phyloP scores from a whole-genome alignment of 2,329 filamentous ascomycete species.

The Xylariaceae sp. region DNA sequence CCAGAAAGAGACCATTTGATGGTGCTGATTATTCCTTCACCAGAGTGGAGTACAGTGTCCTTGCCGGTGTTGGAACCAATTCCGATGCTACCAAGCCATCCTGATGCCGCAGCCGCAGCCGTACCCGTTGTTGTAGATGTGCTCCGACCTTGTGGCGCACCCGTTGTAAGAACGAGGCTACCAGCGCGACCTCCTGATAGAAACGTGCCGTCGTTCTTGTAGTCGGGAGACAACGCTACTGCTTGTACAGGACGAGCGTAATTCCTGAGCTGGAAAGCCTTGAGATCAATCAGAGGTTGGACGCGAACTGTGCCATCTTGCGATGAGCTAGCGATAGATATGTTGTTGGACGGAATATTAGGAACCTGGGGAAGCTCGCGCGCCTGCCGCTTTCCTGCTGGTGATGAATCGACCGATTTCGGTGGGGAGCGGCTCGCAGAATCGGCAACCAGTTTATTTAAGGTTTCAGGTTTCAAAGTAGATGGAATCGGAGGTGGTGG shows the following conservation, averaged over 20 bases:
- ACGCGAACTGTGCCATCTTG: slow-evolving; percentile 96
- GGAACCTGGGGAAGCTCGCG: slow-evolving; percentile 55
- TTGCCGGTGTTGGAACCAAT: slow-evolving; percentile 73
- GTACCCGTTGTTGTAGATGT: slow-evolving; percentile 84
- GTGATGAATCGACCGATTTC: slow-evolving; percentile 36
- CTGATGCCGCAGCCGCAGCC: slow-evolving; percentile 77
- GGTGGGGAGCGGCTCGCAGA: slow-evolving; percentile 31
- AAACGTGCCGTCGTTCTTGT: slow-evolving; percentile 83
- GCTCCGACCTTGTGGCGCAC: slow-evolving; percentile 73
- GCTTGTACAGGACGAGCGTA: slow-evolving; percentile 91
- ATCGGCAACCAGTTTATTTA: slow-evolving; percentile 32
- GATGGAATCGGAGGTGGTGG: slow-evolving; percentile 59
- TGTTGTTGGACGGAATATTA: slow-evolving; percentile 78
- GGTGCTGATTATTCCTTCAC: slow-evolving; percentile 83
- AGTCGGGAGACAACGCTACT: slow-evolving; percentile 92
- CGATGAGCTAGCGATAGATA: slow-evolving; percentile 89
- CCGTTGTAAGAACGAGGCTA: slow-evolving; percentile 79
- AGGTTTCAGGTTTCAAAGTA: slow-evolving; percentile 36
- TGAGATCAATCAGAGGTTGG: slow-evolving; percentile 78
- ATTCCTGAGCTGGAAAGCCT: slow-evolving; percentile 87
- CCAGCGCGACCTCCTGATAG: slow-evolving; percentile 87
- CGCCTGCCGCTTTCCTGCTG: slow-evolving; percentile 31
- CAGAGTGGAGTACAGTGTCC: slow-evolving; percentile 83
- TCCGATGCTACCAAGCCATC: slow-evolving; percentile 88
- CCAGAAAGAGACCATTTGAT: slow-evolving; percentile 95